Evolutionary conservation across 345 rosid species (phyloP).

Genomic region (Murraya koenigii): DNA sequence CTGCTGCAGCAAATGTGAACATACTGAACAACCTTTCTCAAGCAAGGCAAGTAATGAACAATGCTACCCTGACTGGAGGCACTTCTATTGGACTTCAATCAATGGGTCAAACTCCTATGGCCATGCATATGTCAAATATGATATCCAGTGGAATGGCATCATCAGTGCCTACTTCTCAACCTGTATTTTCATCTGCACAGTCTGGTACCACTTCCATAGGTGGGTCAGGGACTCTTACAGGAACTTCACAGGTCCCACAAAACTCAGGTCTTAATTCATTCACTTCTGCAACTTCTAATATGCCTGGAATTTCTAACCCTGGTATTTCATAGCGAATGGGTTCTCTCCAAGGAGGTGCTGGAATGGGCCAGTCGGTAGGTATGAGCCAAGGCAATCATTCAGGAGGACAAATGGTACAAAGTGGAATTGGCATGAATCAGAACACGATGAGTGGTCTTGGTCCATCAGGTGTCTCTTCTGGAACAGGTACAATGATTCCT

Average conservation of each 20-base stretch:
- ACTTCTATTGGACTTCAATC: constrained; percentile 72
- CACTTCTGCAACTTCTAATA: constrained; percentile 56
- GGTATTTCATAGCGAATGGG: constrained; percentile 75
- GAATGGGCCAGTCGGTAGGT: constrained; percentile 54
- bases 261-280: constrained; percentile 55
- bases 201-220: constrained; percentile 53
- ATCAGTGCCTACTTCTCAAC: constrained; percentile 74
- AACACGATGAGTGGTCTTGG: constrained; percentile 72
- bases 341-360: constrained; percentile 47
- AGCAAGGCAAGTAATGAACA: constrained; percentile 82
- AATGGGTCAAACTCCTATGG: constrained; percentile 78
- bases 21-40: constrained; percentile 89
- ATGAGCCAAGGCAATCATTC: constrained; percentile 84
- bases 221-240: constrained; percentile 65
- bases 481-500: constrained; percentile 78
- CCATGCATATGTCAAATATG: constrained; percentile 96
- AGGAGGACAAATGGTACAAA: constrained; percentile 77
- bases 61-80: constrained; percentile 86
- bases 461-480: constrained; percentile 65
- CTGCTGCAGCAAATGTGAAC: constrained; percentile 82
- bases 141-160: constrained; percentile 89
- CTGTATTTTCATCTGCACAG: constrained; percentile 78
- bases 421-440: constrained; percentile 72
- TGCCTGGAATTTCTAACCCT: constrained; percentile 61
- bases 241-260: constrained; percentile 61